Evolutionary conservation across 345 rosid genomes (phyloP).

Genomic region (Hevea brasiliensis): DNA sequence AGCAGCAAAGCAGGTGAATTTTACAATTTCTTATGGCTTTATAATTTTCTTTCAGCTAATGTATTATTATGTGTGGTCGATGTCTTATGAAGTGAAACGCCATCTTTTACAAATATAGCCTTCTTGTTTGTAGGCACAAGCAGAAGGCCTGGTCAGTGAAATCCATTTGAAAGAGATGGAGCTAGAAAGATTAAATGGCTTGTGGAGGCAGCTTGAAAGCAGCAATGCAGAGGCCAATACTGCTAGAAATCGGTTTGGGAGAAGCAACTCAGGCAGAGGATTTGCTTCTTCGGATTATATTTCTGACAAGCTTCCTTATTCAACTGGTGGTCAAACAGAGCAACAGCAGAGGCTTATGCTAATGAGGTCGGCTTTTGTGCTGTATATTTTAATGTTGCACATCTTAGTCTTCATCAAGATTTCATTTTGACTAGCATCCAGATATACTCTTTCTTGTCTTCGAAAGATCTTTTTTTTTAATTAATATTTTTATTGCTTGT

Average conservation of each 20-base stretch:
- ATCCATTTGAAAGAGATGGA: conserved; percentile 70
- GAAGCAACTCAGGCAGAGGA: conserved; percentile 58
- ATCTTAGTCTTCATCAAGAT: conserved; percentile 81
- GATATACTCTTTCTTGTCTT: background rate
- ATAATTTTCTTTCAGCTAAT: background rate
- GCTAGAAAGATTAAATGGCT: conserved; percentile 65
- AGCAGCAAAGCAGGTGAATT: conserved; percentile 77
- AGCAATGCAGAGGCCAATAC: conserved; percentile 51
- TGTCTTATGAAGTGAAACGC: background rate
- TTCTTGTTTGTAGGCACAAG: conserved; percentile 63
- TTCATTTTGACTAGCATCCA: conserved; percentile 58
- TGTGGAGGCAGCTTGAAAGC: conserved; percentile 60
- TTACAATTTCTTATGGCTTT: conserved; percentile 5
- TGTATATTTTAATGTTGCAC: conserved; percentile 76
- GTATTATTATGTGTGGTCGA: background rate
- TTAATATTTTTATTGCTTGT: background rate
- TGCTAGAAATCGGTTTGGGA: conserved; percentile 69
- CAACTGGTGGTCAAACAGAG: conserved; percentile 51
- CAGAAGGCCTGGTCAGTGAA: conserved; percentile 76
- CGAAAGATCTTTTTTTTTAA: background rate
- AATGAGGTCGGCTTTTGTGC: conserved; percentile 81
- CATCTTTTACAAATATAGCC: conserved; percentile 1
- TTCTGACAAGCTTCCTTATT: conserved; percentile 60
- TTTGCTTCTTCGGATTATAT: conserved; percentile 50
- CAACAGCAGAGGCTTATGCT: conserved; percentile 65